Base-by-base conservation (phyloP, 164 flowering plant species). In the Dillenia turbinata region DNA sequence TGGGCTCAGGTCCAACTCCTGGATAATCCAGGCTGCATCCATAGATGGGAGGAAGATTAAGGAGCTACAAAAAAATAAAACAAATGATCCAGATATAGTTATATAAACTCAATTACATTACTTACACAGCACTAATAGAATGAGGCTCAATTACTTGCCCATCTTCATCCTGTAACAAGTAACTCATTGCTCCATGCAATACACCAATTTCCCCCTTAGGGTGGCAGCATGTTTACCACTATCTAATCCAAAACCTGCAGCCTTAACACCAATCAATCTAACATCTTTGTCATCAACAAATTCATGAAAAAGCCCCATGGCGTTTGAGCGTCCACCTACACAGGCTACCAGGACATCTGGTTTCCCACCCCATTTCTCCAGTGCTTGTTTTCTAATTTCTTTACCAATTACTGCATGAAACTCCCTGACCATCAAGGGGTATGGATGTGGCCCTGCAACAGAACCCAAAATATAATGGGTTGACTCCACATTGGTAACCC, bases 1-100 rank as follows among this genome's bases (percentile, higher is more conserved):
- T 90, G 69, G 90, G 98, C 81, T 92, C 98, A 8, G 98, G 98
- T 61, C 98, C 98, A 70, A 92, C 96, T 54, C 98, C 98, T 67
- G 98, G 98, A 72, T 92, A 92, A 73, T 92, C 96, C 84, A 92
- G 77, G 9, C 98, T 92, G 60, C 13, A 63, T 9, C n/a, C 12
- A 61, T 15, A 69, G 47, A 46, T 57, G 8, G 59, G 40, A 4
- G 5, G 6, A 33, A 4, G 40, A 33, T 33, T 33, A 33, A 33
- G 6, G 40, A 33, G 40, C 40, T 4, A 33, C 10, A 10, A 44
- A 33, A 51, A 50, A 26, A 44, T n/a, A 14, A 14, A 54, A 7
- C 12, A 33, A 33, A 1, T 12, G 50, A 14, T 15, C 40, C n/a
- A 16, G 14, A 33, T 49, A 19, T 10, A 33, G 40, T 7, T 26